Conservation (phyloP, 1,139 yeast species). For the Pichia sp. region DNA sequence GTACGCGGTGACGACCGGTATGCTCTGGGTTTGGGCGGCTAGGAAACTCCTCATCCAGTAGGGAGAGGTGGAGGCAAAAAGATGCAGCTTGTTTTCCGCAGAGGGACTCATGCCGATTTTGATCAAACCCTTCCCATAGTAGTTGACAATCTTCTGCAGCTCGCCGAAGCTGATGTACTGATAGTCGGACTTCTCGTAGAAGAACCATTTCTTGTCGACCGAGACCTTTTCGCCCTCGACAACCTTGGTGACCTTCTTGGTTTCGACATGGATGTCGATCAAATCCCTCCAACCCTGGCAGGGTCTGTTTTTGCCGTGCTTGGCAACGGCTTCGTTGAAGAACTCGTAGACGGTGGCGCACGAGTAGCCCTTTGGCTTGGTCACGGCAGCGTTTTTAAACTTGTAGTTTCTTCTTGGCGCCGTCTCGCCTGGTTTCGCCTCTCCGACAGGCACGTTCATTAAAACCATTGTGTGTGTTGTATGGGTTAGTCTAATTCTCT, state of each 20-base stretch:
- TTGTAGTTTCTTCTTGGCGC: constrained; percentile 80
- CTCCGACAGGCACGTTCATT: constrained; percentile 67
- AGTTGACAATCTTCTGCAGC: constrained; percentile 45
- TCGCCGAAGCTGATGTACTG: constrained; percentile 60
- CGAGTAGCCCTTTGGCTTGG: constrained; percentile 50
- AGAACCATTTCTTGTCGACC: constrained; percentile 84
- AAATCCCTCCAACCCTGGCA: constrained; percentile 83
- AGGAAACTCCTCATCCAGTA: constrained; percentile 88
- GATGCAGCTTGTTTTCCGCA: constrained; percentile 62
- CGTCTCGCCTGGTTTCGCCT: constrained; percentile 80
- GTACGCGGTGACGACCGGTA: constrained; percentile 93
- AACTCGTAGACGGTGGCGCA: constrained; percentile 69
- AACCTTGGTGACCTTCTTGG: constrained; percentile 66
- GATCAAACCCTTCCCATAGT: constrained; percentile 71
- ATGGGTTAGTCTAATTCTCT: not conserved
- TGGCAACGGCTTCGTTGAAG: constrained; percentile 57
- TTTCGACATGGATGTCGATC: constrained; percentile 68
- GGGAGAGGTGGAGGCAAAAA: constrained; percentile 80
- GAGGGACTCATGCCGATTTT: constrained; percentile 68
- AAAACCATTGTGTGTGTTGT: constrained; percentile 7
- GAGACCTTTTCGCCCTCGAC: constrained; percentile 70
- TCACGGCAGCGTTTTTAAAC: constrained; percentile 51
- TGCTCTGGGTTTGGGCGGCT: constrained; percentile 69
- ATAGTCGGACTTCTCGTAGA: constrained; percentile 74
- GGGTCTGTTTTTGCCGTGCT: constrained; percentile 44